Evolutionary conservation across 495 filamentous ascomycete species (phyloP), one percentile per base, ranked within the genome.

Genomic region (Penicillium canescens): DNA sequence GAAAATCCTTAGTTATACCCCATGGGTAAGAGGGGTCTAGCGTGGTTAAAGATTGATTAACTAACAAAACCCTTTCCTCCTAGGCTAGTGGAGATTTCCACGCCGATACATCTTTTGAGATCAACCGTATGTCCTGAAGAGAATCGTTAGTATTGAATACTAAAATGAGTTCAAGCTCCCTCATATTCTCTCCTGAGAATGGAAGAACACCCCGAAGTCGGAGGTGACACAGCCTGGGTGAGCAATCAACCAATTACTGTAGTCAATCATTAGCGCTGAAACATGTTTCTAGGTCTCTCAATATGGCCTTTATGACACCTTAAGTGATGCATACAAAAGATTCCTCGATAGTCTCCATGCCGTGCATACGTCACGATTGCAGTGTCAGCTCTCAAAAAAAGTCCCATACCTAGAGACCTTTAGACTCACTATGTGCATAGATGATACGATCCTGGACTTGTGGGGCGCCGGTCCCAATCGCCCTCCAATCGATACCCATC

Each of bases 171-270:
- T 13, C 2, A 39, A 63, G 61, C 78, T 4, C 78, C 78, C 0
- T 73, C 66, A 2, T 81, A 82, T 50, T 79, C 77, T 1, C 55
- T 82, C 26, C 65, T 82, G 20, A 65, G 79, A 41, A 82, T 80
- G 78, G 79, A 81, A 63, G 77, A 80, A 54, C 76, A 80, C 52
- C 78, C 80, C 5, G 59, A 60, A 16, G 76, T 80, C n/a, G 78
- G 78, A 18, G 80, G 78, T 10, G 78, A 81, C 40, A 81, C 78
- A 6, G 77, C 78, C 7, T 81, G 78, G 77, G 62, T 68, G 42
- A 39, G 44, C 41, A 14, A 36, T 7, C 20, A 0, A n/a, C 5
- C 2, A 14, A 46, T 1, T 8, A 6, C 9, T 6, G 24, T 4
- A 34, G 5, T 34, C 18, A 3, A 23, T 13, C 2, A 1, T 4